These are phyloP conservation scores for Metschnikowia shivogae DNA, from an alignment of 805 yeast species.

Conservation along the genomic window DNA sequence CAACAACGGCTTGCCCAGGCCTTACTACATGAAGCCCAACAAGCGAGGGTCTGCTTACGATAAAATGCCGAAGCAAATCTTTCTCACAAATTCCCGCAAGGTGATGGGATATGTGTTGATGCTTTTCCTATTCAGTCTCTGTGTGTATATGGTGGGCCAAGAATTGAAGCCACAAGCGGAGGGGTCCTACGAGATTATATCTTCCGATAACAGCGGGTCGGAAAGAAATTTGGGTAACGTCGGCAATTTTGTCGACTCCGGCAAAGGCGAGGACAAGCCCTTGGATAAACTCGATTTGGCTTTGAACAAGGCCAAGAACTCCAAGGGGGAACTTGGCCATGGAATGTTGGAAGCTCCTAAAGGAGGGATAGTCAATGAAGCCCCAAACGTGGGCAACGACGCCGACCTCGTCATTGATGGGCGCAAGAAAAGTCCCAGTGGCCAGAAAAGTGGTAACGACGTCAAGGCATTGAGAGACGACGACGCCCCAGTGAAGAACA, in stretches of 20 bases:
- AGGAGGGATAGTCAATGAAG: conserved; percentile 46
- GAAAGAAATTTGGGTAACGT: conserved; percentile 24
- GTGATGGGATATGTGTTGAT: conserved; percentile 35
- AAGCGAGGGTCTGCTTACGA: conserved; percentile 35
- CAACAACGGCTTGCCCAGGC: conserved; percentile 41
- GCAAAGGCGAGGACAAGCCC: conserved; percentile 31
- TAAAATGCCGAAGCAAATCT: conserved; percentile 27
- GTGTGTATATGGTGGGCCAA: conserved; percentile 34
- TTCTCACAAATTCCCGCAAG: conserved; percentile 37
- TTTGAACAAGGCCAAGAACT: conserved; percentile 34
- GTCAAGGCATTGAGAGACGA: conserved; percentile 11
- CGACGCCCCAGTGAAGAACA: not conserved
- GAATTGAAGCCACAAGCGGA: conserved; percentile 29
- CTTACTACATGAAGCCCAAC: conserved; percentile 44
- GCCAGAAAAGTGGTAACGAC: conserved; percentile 8
- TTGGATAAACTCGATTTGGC: conserved; percentile 34
- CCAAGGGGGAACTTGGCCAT: conserved; percentile 36
- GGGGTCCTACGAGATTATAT: conserved; percentile 25
- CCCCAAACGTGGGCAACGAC: conserved; percentile 39
- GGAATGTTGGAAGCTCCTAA: conserved; percentile 43
- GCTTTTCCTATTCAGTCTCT: conserved; percentile 31
- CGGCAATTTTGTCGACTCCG: conserved; percentile 25
- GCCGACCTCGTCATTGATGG: conserved; percentile 25
- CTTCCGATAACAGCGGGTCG: conserved; percentile 6
- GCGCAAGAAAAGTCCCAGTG: conserved; percentile 6